phyloP scores from a whole-genome alignment of 495 filamentous ascomycete genomes.

The Talaromyces liani region DNA sequence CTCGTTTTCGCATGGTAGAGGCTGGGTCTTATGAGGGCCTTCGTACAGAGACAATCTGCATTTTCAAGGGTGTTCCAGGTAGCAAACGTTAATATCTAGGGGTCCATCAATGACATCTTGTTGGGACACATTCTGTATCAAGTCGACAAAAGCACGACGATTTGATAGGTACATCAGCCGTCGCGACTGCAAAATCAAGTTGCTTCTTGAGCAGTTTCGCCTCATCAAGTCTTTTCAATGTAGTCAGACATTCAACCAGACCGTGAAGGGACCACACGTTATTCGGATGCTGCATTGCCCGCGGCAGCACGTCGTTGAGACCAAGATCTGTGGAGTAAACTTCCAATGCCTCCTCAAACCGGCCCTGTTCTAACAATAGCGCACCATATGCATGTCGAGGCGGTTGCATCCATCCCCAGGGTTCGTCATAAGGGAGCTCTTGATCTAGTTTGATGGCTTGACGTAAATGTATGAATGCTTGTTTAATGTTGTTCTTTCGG shows the following conservation, averaged over 20 bases:
- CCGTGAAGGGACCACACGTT: conserved; percentile 67
- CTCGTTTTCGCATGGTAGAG: neutral
- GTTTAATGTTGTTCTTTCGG: conserved; percentile 45
- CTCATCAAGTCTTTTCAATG: conserved; percentile 39
- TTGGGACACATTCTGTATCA: neutral
- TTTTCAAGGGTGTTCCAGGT: neutral
- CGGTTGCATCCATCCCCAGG: conserved; percentile 67
- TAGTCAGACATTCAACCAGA: conserved; percentile 54
- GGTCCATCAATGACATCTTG: neutral
- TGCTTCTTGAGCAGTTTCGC: conserved; percentile 40
- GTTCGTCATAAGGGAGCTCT: conserved; percentile 55
- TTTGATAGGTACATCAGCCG: conserved; percentile 52
- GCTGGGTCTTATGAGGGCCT: neutral
- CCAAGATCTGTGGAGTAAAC: conserved; percentile 59
- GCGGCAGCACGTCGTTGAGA: conserved; percentile 42
- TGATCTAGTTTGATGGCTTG: conserved; percentile 48
- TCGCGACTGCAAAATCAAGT: conserved; percentile 40
- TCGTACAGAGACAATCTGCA: neutral
- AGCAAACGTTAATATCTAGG: neutral
- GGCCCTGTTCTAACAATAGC: conserved; percentile 53
- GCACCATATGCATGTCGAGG: conserved; percentile 59
- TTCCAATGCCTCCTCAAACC: conserved; percentile 42
- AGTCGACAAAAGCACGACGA: conserved; percentile 57
- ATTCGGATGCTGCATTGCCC: conserved; percentile 52
- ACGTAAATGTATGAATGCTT: conserved; percentile 47